A percentile compares a stretch with the other conserved stretches of the same genome.
phyloP scores from a whole-genome alignment of 169 alveolate genomes.

The Eimeria maxima region DNA sequence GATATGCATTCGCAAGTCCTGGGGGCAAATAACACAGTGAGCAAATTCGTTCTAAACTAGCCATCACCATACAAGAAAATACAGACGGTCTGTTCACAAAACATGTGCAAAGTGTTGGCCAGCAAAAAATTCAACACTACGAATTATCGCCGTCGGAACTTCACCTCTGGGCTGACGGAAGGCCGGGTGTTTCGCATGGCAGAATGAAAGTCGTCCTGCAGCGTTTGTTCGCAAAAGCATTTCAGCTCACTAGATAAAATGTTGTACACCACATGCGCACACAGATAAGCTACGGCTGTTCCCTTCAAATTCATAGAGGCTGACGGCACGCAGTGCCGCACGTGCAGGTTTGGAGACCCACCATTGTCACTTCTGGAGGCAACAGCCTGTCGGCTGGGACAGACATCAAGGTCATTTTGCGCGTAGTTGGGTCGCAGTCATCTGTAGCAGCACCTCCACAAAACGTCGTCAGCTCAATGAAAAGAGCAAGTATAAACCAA shows the following conservation, averaged over 20 bases:
- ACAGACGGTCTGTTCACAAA: neutral
- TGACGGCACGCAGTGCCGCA: neutral
- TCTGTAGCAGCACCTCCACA: constrained; percentile 65
- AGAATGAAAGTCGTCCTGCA: constrained; percentile 89
- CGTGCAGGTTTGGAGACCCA: neutral
- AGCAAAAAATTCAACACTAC: neutral
- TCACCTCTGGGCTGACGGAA: constrained; percentile 87
- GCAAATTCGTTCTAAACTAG: neutral
- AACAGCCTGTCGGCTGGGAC: constrained; percentile 89
- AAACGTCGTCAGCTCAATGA: neutral
- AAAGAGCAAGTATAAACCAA: neutral
- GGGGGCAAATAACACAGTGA: neutral
- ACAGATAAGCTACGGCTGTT: neutral
- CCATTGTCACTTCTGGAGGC: constrained; percentile 87
- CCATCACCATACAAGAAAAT: neutral
- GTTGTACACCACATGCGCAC: neutral
- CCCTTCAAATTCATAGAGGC: neutral
- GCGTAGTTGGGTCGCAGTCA: constrained; percentile 88
- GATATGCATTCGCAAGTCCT: constrained; percentile 88
- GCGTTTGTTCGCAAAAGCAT: neutral
- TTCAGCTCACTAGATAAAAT: neutral
- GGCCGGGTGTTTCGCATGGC: constrained; percentile 90
- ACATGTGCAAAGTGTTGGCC: neutral
- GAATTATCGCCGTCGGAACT: neutral
- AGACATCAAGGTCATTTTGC: constrained; percentile 89